Base-by-base conservation (phyloP, 306 rosid genomes). In the Pyrus communis region DNA sequence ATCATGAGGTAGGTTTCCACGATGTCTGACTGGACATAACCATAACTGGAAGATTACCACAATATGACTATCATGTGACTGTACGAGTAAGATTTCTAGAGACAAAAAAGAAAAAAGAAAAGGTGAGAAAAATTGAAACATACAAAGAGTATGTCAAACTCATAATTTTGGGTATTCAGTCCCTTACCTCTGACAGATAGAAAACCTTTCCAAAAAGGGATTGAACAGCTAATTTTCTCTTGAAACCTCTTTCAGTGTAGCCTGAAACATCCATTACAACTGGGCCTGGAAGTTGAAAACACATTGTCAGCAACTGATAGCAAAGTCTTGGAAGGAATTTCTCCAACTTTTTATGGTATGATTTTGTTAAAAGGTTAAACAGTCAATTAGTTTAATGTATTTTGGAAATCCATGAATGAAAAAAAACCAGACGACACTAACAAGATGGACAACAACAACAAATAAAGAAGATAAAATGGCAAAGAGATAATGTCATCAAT, bases 171-270 rank as follows among this genome's bases (percentile, higher is more conserved):
- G 74, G 71, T 63, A 79, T 74, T 84, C 33, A 61, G 65, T 65
- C 38, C 80, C 89, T 76, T 79, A 92, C 97, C 91, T 95, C 98
- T 18, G 98, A 92, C 52, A 95, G 87, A 82, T 95, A 92, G 88
- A 90, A 95, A 76, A 95, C 82, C 85, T 95, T 95, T 77, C 97
- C 97, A 73, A 95, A 95, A 55, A 95, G 97, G 46, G 90, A 86
- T 82, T 92, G 96, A 70, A 92, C 93, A 28, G 97, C 98, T 73
- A 95, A 85, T 81, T 95, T 95, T 89, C 98, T 89, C 86, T 95
- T 95, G 85, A 95, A 95, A 83, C 97, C 98, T 86, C 69, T 91
- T 85, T 95, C 98, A 38, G 97, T 84, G 80, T 95, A 95, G 77
- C 98, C 97, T 19, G 97, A 79, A 74, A 81, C 72, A 46, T 92